Base-by-base conservation (phyloP, 495 filamentous ascomycete genomes). In the Penicillium bovifimosum region DNA sequence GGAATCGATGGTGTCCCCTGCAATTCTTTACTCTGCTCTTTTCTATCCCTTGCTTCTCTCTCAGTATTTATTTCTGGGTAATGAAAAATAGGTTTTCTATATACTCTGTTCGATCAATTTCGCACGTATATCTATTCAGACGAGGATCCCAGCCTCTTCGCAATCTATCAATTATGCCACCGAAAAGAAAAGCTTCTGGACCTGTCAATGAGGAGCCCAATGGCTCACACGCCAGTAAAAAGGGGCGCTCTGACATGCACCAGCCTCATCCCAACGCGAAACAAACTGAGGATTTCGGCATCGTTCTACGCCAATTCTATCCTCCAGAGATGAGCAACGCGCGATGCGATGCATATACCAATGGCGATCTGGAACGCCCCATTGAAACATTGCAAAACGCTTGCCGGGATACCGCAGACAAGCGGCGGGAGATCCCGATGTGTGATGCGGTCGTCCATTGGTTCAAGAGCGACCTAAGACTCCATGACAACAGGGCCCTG, bases 391-490 rank as follows among this genome's bases (percentile, higher is more conserved):
- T 90, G 16, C 61, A 80, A 31, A 63, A 68, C 4, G 80, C 83
- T 0, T 75, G 83, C 13, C 55, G 67, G 24, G 78, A 80, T 7
- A 86, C 83, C 1, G 59, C 66, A 0, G 50, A 67, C 1, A 55
- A 55, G n/a, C 72, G 82, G 0, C 55, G 66, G 24, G 60, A 68
- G 0, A 72, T 84, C 3, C 50, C 63, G 8, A 69, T 79, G 2
- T 78, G 78, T 31, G 73, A 80, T 26, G 83, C 85, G 0, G 88
- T 96, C 0, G 81, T 96, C 6, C 88, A 95, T 70, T 95, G 91
- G 91, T 95, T 91, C 71, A 93, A 95, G 66, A 82, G 81, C 50
- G 91, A 96, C 65, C 68, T 96, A 41, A 76, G 91, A 6, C 74
- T 79, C 1, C 59, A 69, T 6, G 91, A 96, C 60, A 96, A 96